Percentiles rank a stretch among this genome's conserved stretches.
Conservation (phyloP, 345 rosid genomes). For the Eucalyptus regnans region DNA sequence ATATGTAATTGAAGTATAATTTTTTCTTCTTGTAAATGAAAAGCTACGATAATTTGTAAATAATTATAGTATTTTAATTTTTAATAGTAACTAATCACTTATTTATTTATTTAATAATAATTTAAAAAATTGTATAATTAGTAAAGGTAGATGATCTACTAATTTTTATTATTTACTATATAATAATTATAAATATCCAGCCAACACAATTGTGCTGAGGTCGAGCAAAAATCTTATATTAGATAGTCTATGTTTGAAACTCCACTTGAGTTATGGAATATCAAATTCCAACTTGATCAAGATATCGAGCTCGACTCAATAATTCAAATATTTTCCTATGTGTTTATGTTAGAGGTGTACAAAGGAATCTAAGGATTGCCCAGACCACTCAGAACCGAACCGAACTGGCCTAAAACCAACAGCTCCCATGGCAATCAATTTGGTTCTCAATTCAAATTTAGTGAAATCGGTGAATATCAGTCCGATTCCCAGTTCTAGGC, state of each 20-base stretch:
- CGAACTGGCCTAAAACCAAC: rapidly evolving
- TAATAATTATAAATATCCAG: not conserved
- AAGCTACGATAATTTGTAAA: rapidly evolving
- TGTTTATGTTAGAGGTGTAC: too few species aligned
- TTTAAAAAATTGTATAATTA: too few species aligned
- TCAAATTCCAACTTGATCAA: not conserved
- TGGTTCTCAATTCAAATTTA: rapidly evolving
- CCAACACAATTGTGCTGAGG: not conserved
- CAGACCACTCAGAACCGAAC: rapidly evolving
- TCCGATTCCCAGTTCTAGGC: rapidly evolving
- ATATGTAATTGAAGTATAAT: not conserved
- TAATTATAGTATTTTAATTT: not conserved
- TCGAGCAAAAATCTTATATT: not conserved
- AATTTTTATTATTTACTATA: not conserved
- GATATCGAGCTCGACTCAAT: not conserved
- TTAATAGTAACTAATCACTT: not conserved
- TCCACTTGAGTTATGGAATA: not conserved
- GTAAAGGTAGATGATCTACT: too few species aligned
- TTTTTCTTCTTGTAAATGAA: not conserved
- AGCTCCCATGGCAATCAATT: rapidly evolving
- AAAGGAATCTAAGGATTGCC: rapidly evolving
- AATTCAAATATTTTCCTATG: not conserved
- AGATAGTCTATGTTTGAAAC: not conserved
- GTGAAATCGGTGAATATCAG: rapidly evolving
- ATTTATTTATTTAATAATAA: too few species aligned